Evolutionary conservation across 345 rosid species (phyloP).

Genomic region (Bruguiera sexangula): DNA sequence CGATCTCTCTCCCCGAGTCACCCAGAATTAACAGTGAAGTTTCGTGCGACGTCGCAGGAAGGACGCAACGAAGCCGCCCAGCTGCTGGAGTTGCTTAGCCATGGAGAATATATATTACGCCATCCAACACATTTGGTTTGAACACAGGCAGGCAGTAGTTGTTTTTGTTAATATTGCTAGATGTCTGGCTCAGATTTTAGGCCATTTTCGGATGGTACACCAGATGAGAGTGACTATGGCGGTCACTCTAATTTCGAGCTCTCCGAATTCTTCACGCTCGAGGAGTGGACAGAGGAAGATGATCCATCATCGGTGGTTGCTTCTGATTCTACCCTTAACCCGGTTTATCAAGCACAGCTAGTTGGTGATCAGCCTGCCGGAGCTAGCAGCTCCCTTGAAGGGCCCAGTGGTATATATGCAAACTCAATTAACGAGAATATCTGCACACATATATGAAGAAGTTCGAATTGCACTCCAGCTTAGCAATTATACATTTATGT

Average conservation of each 20-base stretch:
- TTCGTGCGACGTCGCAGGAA: slow-evolving; percentile 41
- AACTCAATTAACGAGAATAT: background rate
- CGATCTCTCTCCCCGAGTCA: background rate
- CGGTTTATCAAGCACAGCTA: slow-evolving; percentile 33
- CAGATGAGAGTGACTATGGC: slow-evolving; percentile 25
- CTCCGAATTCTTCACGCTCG: slow-evolving; percentile 44
- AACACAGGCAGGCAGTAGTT: too few relatives aligned
- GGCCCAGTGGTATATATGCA: slow-evolving; percentile 26
- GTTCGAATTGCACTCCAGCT: too few relatives aligned
- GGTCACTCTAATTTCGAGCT: slow-evolving; percentile 44
- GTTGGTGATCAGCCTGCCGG: slow-evolving; percentile 19
- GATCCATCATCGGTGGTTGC: slow-evolving; percentile 32
- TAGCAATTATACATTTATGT: too few relatives aligned
- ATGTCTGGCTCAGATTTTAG: background rate
- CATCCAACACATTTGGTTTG: too few relatives aligned
- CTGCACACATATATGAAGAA: too few relatives aligned
- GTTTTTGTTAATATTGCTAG: too few relatives aligned
- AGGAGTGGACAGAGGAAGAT: slow-evolving; percentile 50
- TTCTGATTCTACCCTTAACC: slow-evolving; percentile 29
- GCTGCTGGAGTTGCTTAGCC: background rate
- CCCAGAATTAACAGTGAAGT: slow-evolving; percentile 30
- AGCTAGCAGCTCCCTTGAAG: slow-evolving; percentile 30
- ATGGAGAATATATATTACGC: background rate
- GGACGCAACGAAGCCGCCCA: slow-evolving; percentile 30
- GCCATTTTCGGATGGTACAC: background rate